Evolutionary conservation across 1,139 yeast species (phyloP), one percentile per base, ranked within the genome.

Genomic region (Protomyces inundatus): DNA sequence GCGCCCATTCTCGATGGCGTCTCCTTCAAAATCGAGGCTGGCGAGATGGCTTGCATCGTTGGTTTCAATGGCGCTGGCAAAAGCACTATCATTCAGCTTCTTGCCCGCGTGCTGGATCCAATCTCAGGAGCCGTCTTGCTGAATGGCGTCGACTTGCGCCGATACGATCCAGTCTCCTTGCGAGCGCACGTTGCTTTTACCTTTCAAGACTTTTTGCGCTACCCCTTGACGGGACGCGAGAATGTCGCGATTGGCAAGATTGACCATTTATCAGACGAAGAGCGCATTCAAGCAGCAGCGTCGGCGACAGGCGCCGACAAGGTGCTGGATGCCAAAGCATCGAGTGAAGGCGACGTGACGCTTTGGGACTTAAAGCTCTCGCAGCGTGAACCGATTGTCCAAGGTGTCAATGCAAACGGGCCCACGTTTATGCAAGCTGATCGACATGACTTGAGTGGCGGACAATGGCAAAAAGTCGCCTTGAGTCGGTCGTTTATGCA

Each of bases 391-490:
- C 48, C 48, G 1, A 42, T 42, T 2, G 12, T 42, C 16, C 48
- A 42, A 42, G 48, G 48, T 16, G 32, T 42, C 33, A 42, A 42
- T n/a, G 48, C 48, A 42, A 42, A 42, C 16, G 48, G 48, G 0
- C 48, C 48, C 10, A 16, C 32, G 10, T 9, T 42, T 23, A 7
- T 57, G 48, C 34, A 54, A 12, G 12, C 16, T 10, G 56, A 53
- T 9, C 35, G 35, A 42, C 56, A 45, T 33, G 53, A 52, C 37
- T n/a, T 58, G n/a, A 50, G 55, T 7, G 63, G 63, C 45, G 63
- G 63, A 7, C 42, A 58, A 30, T 58, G 63, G 63, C 63, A 58
- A 30, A 58, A 58, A n/a, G 39, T 58, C 3, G 63, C 63, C 30
- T 45, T 58, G 14, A 46, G 55, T n/a, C 52, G 63, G 7, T 52